Evolutionary conservation across 192 early-diverging fungal species (phyloP).

Genomic region (Entomortierella parvispora): DNA sequence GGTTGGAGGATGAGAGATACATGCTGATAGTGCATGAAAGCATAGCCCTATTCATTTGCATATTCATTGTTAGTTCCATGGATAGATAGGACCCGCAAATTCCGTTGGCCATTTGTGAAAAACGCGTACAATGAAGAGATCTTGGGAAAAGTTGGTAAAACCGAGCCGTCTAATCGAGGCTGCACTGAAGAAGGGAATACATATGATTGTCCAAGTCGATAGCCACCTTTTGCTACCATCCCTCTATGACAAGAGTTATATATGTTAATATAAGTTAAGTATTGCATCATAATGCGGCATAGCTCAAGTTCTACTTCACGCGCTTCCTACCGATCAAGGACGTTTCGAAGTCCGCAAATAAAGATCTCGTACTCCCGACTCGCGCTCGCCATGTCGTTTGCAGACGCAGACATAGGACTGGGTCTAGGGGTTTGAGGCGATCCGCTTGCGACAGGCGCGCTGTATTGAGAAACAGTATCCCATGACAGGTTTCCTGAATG

Average conservation of each 20-base stretch:
- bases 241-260: slow-evolving; percentile 25
- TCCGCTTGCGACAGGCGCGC: slow-evolving; percentile 8
- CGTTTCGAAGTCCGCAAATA: slow-evolving; percentile 43
- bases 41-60: slow-evolving; percentile 24
- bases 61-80: not conserved
- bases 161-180: slow-evolving; percentile 24
- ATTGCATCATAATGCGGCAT: not conserved
- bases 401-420: not conserved
- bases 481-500: slow-evolving; percentile 43
- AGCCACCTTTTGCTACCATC: slow-evolving; percentile 37
- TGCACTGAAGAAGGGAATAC: slow-evolving; percentile 43
- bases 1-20: slow-evolving; percentile 39
- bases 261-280: not conserved
- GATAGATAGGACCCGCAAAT: not conserved
- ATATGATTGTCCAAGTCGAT: slow-evolving; percentile 32
- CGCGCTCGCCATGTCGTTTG: not conserved
- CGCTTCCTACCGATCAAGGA: slow-evolving; percentile 50
- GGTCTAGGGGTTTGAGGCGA: slow-evolving; percentile 7
- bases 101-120: not conserved
- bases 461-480: slow-evolving; percentile 33
- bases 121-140: slow-evolving; percentile 34
- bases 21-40: slow-evolving; percentile 42
- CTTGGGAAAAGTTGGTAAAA: slow-evolving; percentile 37
- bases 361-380: slow-evolving; percentile 44
- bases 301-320: not conserved